phyloP scores from a whole-genome alignment of 148 eudicot species.

The Chenopodium berlandieri region DNA sequence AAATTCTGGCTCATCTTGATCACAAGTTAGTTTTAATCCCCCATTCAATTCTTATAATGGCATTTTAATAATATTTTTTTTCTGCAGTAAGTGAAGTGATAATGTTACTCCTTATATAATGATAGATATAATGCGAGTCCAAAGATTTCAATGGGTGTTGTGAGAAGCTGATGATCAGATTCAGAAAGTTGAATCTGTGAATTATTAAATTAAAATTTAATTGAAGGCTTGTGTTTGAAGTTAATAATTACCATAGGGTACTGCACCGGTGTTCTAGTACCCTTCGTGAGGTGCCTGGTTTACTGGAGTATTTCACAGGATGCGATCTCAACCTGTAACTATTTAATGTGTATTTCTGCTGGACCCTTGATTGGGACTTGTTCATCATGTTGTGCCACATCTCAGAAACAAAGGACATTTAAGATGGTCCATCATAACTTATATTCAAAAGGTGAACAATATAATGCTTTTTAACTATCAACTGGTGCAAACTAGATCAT shows the following conservation, averaged over 20 bases:
- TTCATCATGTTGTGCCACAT: neutral
- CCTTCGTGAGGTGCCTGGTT: neutral
- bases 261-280: neutral
- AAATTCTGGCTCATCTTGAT: conserved; percentile 66
- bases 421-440: too few relatives aligned
- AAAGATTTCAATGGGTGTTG: neutral
- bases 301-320: neutral
- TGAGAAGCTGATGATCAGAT: neutral
- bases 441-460: too few relatives aligned
- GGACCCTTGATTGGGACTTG: neutral
- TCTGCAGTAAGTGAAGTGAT: neutral
- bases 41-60: neutral
- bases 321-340: neutral
- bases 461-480: too few relatives aligned
- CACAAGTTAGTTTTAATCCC: conserved; percentile 45
- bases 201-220: neutral
- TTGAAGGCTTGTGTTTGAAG: neutral
- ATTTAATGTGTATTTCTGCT: neutral
- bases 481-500: too few relatives aligned
- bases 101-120: neutral
- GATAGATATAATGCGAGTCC: neutral
- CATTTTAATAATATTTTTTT: neutral
- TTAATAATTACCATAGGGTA: neutral
- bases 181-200: neutral
- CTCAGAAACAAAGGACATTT: neutral